Conservation (phyloP, 139 green algal genomes). For the Closterium sp. region DNA sequence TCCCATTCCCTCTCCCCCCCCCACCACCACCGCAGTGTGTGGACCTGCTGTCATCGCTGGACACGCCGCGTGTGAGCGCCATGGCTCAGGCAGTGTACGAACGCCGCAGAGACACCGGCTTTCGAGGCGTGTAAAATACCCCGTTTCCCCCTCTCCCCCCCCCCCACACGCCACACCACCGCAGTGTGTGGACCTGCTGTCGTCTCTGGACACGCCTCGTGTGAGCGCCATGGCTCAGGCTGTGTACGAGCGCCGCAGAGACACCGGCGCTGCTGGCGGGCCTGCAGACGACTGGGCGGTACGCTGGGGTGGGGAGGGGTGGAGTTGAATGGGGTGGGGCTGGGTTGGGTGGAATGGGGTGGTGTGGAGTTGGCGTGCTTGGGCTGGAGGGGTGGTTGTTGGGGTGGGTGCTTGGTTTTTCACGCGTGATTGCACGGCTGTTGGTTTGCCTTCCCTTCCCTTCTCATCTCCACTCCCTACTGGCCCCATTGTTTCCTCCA, state of each 20-base stretch:
- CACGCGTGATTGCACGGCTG: no score
- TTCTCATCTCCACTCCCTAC: not conserved
- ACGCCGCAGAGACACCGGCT: no score
- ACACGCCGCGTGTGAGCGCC: not conserved
- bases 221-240: not conserved
- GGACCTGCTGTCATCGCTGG: not conserved
- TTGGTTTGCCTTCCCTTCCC: not conserved
- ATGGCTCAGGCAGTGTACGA: not conserved
- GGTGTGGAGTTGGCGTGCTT: no score
- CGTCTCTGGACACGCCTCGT: not conserved
- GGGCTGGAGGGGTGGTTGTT: not conserved
- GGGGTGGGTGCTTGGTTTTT: no score
- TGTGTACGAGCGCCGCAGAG: not conserved
- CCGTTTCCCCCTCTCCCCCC: no score
- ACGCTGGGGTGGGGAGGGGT: not conserved
- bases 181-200: not conserved
- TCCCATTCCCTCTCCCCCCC: no score
- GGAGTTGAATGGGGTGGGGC: not conserved
- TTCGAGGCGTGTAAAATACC: no score
- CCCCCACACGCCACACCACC: not conserved
- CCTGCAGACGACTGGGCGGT: not conserved
- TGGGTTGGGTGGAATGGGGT: not conserved
- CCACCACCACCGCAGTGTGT: not conserved
- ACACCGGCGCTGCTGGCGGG: not conserved
- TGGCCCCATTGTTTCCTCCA: no score